A percentile compares a stretch with the other conserved stretches of the same genome.
Conservation (phyloP, 2,329 filamentous ascomycete species). For the Neonectria magnoliae region DNA sequence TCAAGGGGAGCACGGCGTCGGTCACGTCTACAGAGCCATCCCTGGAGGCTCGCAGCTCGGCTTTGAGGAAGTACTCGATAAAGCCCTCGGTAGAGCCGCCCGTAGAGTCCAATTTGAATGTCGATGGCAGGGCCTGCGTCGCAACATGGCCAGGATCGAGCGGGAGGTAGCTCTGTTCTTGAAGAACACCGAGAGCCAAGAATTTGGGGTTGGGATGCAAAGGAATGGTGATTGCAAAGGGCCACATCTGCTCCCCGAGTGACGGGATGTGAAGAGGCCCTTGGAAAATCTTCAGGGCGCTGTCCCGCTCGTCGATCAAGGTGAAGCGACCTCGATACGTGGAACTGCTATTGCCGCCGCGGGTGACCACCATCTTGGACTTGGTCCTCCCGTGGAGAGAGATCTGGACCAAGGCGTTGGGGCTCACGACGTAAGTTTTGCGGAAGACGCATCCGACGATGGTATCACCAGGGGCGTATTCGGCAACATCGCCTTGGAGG, state of each 20-base stretch:
- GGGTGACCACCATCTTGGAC: slow-evolving; percentile 34
- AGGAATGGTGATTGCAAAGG: slow-evolving; percentile 44
- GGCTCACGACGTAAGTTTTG: slow-evolving; percentile 31
- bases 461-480: slow-evolving; percentile 39
- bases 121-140: slow-evolving; percentile 14
- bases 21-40: background rate
- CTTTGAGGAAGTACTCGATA: slow-evolving; percentile 49
- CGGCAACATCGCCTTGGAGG: slow-evolving; percentile 1
- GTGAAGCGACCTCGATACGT: slow-evolving; percentile 41
- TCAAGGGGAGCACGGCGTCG: slow-evolving; percentile 39
- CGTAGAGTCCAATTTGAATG: background rate
- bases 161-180: background rate
- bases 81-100: slow-evolving; percentile 5
- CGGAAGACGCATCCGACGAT: slow-evolving; percentile 42
- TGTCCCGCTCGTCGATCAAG: slow-evolving; percentile 28
- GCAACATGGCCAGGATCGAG: background rate
- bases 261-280: slow-evolving; percentile 41
- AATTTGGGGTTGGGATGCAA: slow-evolving; percentile 18
- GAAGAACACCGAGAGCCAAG: background rate
- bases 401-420: slow-evolving; percentile 34
- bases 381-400: slow-evolving; percentile 41
- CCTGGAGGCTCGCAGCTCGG: slow-evolving; percentile 33
- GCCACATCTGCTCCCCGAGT: slow-evolving; percentile 33
- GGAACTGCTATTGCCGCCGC: slow-evolving; percentile 16
- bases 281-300: slow-evolving; percentile 23